These are phyloP conservation scores for Theobroma grandiflorum DNA, from an alignment of 441 rosid species.

Conservation along the genomic window DNA sequence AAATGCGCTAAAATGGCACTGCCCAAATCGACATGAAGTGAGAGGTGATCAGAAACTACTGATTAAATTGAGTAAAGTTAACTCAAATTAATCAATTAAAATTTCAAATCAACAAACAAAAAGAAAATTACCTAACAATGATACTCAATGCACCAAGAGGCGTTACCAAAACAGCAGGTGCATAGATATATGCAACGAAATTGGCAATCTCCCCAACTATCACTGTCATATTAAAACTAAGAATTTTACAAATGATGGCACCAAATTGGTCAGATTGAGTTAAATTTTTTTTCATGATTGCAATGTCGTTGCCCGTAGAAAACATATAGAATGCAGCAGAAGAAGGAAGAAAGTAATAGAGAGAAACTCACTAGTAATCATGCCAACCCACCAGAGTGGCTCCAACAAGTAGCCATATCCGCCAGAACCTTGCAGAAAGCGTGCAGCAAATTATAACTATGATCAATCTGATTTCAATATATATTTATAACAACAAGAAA, in stretches of 20 bases:
- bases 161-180: constrained; percentile 78
- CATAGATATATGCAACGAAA: constrained; percentile 71
- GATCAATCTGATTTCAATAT: not conserved
- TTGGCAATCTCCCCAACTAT: constrained; percentile 74
- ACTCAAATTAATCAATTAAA: constrained; percentile 13
- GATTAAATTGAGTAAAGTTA: not conserved
- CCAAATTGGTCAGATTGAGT: not conserved
- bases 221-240: constrained; percentile 48
- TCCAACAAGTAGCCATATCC: constrained; percentile 73
- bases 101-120: not conserved
- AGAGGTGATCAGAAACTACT: constrained; percentile 28
- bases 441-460: not conserved
- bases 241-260: constrained; percentile 11
- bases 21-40: constrained; percentile 27
- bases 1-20: constrained; percentile 79
- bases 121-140: constrained; percentile 60
- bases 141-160: constrained; percentile 83
- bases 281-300: not conserved
- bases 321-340: not conserved
- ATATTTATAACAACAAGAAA: not conserved
- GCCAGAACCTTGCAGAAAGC: constrained; percentile 56
- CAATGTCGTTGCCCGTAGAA: not conserved
- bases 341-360: not conserved
- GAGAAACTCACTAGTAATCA: constrained; percentile 66
- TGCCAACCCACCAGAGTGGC: constrained; percentile 86